Percentiles rank a stretch among this genome's conserved stretches.
Conservation (phyloP, 1,284 basidiomycete species). For the Tilletia setariae region DNA sequence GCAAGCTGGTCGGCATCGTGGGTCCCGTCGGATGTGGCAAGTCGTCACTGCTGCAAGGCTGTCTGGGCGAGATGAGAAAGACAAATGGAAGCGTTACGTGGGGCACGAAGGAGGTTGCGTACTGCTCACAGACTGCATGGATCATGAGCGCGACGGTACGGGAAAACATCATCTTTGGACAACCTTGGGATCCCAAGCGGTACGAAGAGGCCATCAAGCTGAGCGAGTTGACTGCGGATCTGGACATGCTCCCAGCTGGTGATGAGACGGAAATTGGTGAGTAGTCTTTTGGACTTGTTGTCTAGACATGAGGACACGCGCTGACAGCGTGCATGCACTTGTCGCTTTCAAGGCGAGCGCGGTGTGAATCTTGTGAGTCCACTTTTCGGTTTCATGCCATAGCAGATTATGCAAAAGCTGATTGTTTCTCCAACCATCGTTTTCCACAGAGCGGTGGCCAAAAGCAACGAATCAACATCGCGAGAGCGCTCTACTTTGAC, state of each 20-base stretch:
- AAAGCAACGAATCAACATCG: conserved; percentile 70
- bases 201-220: conserved; percentile 52
- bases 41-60: conserved; percentile 46
- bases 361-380: conserved; percentile 7
- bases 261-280: conserved; percentile 67
- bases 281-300: conserved; percentile 34
- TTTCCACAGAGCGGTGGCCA: conserved; percentile 60
- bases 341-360: conserved; percentile 4
- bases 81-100: conserved; percentile 40
- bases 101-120: conserved; percentile 61
- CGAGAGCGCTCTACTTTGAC: conserved; percentile 69
- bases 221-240: conserved; percentile 59
- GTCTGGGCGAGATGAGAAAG: conserved; percentile 50
- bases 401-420: too few relatives aligned
- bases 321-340: background rate
- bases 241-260: conserved; percentile 70
- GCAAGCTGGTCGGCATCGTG: conserved; percentile 35
- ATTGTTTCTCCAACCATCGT: conserved; percentile 23
- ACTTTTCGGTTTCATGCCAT: too few relatives aligned
- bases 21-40: conserved; percentile 53
- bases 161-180: conserved; percentile 58
- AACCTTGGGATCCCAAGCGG: conserved; percentile 59
- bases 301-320: background rate
- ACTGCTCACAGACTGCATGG: conserved; percentile 82
- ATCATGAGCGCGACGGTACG: conserved; percentile 78